Evolutionary conservation across 2,329 filamentous ascomycete species (phyloP).

Genomic region (Saccharata proteae): DNA sequence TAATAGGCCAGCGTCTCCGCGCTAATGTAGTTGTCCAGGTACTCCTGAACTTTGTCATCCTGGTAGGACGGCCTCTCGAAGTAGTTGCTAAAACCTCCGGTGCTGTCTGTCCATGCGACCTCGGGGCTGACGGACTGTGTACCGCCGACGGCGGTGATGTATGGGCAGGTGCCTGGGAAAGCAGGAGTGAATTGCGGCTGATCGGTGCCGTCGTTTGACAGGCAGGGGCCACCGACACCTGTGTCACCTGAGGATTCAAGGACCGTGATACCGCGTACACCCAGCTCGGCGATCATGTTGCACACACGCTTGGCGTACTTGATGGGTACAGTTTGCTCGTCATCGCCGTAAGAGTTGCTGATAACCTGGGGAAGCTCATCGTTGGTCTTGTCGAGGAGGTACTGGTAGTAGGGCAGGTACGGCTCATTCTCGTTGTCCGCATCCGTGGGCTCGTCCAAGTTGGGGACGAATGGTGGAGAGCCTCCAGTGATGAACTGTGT

Average conservation of each 20-base stretch:
- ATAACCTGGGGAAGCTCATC: constrained; percentile 42
- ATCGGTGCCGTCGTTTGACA: constrained; percentile 15
- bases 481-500: constrained; percentile 50
- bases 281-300: constrained; percentile 44
- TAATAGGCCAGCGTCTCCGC: constrained; percentile 25
- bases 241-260: constrained; percentile 38
- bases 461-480: constrained; percentile 38
- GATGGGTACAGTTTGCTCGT: constrained; percentile 50
- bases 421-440: constrained; percentile 16
- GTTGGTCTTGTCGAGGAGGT: constrained; percentile 42
- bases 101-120: constrained; percentile 18
- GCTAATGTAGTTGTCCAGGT: constrained; percentile 28
- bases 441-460: constrained; percentile 20
- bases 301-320: constrained; percentile 52
- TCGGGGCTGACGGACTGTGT: constrained; percentile 13
- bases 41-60: constrained; percentile 26
- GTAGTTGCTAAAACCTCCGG: constrained; percentile 24
- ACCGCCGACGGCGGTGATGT: constrained; percentile 36
- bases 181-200: constrained; percentile 35
- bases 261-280: constrained; percentile 35
- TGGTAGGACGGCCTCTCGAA: constrained; percentile 33
- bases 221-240: constrained; percentile 29
- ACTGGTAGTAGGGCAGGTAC: constrained; percentile 51
- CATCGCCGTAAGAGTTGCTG: constrained; percentile 54
- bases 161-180: constrained; percentile 41